Conservation (phyloP, 78 protist species). For the Dictyostelium capitatum region DNA sequence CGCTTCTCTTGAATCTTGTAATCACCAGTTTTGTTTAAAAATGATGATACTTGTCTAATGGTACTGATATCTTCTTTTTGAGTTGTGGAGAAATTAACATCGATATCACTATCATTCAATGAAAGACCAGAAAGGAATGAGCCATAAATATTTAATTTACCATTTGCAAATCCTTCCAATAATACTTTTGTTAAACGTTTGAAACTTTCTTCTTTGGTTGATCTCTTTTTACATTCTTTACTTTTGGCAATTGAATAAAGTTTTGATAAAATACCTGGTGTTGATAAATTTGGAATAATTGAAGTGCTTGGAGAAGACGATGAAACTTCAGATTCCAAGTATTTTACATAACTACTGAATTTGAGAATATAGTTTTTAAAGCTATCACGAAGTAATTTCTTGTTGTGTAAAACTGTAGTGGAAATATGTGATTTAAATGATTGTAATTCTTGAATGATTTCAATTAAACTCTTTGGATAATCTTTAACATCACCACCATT, state of each 20-base stretch:
- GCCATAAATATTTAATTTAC: conserved; percentile 6
- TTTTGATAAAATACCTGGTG: neutral
- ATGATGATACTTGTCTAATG: neutral
- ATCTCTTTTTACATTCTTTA: neutral
- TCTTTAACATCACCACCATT: neutral
- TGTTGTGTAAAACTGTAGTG: neutral
- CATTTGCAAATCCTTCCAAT: neutral
- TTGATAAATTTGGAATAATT: neutral
- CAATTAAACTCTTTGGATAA: neutral
- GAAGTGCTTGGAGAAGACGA: neutral
- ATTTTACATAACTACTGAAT: neutral
- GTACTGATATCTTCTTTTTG: neutral
- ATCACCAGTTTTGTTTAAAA: neutral
- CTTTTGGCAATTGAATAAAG: neutral
- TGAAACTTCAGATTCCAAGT: neutral
- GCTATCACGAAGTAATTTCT: neutral
- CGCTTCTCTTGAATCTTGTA: neutral
- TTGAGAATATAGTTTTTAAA: neutral
- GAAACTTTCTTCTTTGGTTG: neutral
- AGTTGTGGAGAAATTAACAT: conserved; percentile 2
- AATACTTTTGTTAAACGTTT: neutral
- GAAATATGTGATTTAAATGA: neutral
- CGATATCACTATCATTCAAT: conserved; percentile 12
- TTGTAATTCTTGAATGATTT: neutral
- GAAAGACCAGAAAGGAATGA: conserved; percentile 48